A percentile compares a stretch with the other conserved stretches of the same genome.
Evolutionary conservation across 2,329 filamentous ascomycete species (phyloP).

Genomic region (Penicillium nordicum): DNA sequence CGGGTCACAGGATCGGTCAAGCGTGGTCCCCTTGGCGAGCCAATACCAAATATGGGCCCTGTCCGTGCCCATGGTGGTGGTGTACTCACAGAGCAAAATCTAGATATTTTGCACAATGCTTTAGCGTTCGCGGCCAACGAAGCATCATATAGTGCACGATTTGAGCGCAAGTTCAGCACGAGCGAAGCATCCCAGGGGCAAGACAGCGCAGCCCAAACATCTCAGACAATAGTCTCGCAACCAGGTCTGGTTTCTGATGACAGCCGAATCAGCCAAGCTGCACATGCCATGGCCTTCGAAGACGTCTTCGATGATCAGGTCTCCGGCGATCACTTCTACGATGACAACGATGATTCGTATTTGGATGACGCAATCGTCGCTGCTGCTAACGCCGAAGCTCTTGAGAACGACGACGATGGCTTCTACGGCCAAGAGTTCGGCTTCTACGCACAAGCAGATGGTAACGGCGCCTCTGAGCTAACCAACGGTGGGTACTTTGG

Average conservation of each 20-base stretch:
- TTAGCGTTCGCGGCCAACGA: slow-evolving; percentile 76
- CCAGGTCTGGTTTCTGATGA: slow-evolving; percentile 50
- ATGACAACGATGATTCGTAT: slow-evolving; percentile 63
- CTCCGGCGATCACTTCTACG: slow-evolving; percentile 52
- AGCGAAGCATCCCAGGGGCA: slow-evolving; percentile 40
- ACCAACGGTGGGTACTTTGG: slow-evolving; percentile 88
- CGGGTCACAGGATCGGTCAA: slow-evolving; percentile 17
- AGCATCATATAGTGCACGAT: slow-evolving; percentile 72
- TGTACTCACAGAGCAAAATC: slow-evolving; percentile 53
- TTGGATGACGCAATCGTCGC: slow-evolving; percentile 91
- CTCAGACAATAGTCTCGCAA: slow-evolving; percentile 39
- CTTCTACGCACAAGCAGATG: slow-evolving; percentile 69
- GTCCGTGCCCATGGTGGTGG: slow-evolving; percentile 31
- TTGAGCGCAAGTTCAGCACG: slow-evolving; percentile 58
- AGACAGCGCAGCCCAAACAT: slow-evolving; percentile 34
- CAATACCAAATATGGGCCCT: slow-evolving; percentile 34
- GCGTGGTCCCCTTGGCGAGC: slow-evolving; percentile 27
- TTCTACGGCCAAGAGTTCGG: slow-evolving; percentile 97
- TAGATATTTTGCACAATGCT: slow-evolving; percentile 76
- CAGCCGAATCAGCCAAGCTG: slow-evolving; percentile 48
- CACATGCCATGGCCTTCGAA: slow-evolving; percentile 38
- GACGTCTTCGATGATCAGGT: slow-evolving; percentile 47
- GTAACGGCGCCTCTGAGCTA: slow-evolving; percentile 55
- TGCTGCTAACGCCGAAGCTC: slow-evolving; percentile 86
- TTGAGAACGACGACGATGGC: slow-evolving; percentile 87